Base-by-base conservation (phyloP, 2,329 filamentous ascomycete genomes). In the Aspergillus pseudoglaucus region DNA sequence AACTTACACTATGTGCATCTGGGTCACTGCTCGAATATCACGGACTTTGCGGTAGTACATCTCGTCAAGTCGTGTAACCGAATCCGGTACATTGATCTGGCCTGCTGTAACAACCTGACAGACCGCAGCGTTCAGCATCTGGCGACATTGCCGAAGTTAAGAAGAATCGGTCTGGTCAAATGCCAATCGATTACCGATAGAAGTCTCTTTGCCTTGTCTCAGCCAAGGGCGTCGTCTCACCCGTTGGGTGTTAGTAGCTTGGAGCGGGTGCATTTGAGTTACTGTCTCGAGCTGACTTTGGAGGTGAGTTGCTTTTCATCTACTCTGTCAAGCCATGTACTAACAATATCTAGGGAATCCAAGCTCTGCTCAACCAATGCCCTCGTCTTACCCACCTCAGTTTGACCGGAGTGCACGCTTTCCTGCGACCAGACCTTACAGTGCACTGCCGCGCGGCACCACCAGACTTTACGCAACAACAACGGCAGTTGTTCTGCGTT, bases 1-100 rank as follows among this genome's bases (percentile, higher is more conserved):
- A 98, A 97, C 60, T 74, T 98, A 47, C 93, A 98, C 68, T 97
- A 95, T 66, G 85, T 98, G 45, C 93, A 98, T 63, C 78, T 98
- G 2, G 93, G 93, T 8, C 93, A 98, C 67, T 98, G 93, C 68
- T 82, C 82, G 23, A 83, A 90, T 42, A 90, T 98, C 62, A 96
- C 91, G 0, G 93, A 98, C 62, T 78, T 83, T 32, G 90, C 89
- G 1, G 89, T 98, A 15, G 87, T 87, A 59, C 84, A 83, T 47
- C 77, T 98, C 27, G 89, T 96, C 35, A 84, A 85, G 56, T 77
- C 76, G 46, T 98, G 93, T 75, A 97, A 91, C 61, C 83, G 93
- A 20, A 97, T 98, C 56, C 82, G 93, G 47, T 98, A 98, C 66
- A 98, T 98, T 54, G 93, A 98, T 64, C 75, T 98, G 39, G 93